phyloP scores from a whole-genome alignment of 2,329 filamentous ascomycete species.

The Calonectria multiphialidica region DNA sequence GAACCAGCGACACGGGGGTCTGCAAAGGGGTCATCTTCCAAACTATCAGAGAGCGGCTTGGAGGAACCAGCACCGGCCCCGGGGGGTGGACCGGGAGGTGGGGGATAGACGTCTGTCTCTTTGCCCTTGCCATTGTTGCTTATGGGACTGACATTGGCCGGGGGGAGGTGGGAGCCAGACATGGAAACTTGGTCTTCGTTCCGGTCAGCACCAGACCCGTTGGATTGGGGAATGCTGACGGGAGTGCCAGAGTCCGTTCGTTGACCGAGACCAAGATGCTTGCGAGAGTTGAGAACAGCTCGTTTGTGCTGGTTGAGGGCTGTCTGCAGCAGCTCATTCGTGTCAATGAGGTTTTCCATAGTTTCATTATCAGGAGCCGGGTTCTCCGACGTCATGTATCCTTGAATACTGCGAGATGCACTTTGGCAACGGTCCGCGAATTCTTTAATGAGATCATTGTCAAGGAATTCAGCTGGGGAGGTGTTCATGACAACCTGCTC shows the following conservation, averaged over 20 bases:
- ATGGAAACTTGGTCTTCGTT: slow-evolving; percentile 27
- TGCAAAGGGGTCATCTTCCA: slow-evolving; percentile 48
- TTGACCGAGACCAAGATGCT: slow-evolving; percentile 59
- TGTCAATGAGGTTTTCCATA: slow-evolving; percentile 92
- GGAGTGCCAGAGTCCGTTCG: slow-evolving; percentile 44
- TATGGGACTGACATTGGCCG: slow-evolving; percentile 22
- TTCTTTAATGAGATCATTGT: slow-evolving; percentile 92
- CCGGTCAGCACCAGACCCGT: slow-evolving; percentile 44
- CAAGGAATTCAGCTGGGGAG: slow-evolving; percentile 78
- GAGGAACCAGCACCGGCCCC: slow-evolving; percentile 34
- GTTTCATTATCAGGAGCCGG: slow-evolving; percentile 92
- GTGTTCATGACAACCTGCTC: slow-evolving; percentile 92
- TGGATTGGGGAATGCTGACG: slow-evolving; percentile 43
- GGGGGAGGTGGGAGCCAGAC: slow-evolving; percentile 28
- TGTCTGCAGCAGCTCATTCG: slow-evolving; percentile 89
- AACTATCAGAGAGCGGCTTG: slow-evolving; percentile 30
- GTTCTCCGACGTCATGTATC: slow-evolving; percentile 84
- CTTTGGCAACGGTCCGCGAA: slow-evolving; percentile 88
- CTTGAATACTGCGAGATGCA: slow-evolving; percentile 85
- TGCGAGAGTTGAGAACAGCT: slow-evolving; percentile 75
- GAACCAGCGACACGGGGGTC: slow-evolving; percentile 43
- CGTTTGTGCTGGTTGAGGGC: slow-evolving; percentile 88
- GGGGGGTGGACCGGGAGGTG: slow-evolving; percentile 40
- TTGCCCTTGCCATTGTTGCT: slow-evolving; percentile 51
- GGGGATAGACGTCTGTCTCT: slow-evolving; percentile 44